Percentiles rank a stretch among this genome's conserved stretches.
phyloP scores from a whole-genome alignment of 139 green algal genomes.

The Gonium pectorale region DNA sequence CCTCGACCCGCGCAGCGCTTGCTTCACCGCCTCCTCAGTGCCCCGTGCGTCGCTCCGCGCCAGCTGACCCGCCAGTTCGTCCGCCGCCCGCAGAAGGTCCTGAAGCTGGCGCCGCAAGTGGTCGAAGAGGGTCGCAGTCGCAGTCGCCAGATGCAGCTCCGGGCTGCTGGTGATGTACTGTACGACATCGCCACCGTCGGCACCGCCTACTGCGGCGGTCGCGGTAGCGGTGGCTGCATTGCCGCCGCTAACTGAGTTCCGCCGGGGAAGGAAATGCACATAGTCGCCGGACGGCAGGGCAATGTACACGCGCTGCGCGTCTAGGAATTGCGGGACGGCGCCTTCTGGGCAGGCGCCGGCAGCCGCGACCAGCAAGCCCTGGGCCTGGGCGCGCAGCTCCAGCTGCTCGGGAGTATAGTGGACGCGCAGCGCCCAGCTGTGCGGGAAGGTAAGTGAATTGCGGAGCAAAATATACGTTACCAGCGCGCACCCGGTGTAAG shows the following conservation, averaged over 20 bases:
- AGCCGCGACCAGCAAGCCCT: not conserved
- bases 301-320: conserved; percentile 11
- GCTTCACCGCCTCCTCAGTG: not conserved
- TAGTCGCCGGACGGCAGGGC: no score
- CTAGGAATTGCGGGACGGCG: not conserved
- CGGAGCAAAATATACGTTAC: no score
- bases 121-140: no score
- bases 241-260: no score
- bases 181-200: no score
- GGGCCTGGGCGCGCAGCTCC: not conserved
- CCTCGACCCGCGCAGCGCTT: not conserved
- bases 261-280: no score
- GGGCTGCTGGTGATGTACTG: not conserved
- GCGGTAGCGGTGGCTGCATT: no score
- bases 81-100: conserved; percentile 4
- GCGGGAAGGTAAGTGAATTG: not conserved
- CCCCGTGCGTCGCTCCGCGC: not conserved
- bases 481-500: no score
- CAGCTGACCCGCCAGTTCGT: not conserved
- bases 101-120: not conserved
- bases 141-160: not conserved
- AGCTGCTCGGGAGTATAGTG: conserved; percentile 8
- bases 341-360: not conserved
- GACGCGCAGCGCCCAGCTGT: conserved; percentile 2
- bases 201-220: no score